These are phyloP conservation scores for Mycena chlorophos DNA, from an alignment of 768 basidiomycete genomes.

Conservation along the genomic window DNA sequence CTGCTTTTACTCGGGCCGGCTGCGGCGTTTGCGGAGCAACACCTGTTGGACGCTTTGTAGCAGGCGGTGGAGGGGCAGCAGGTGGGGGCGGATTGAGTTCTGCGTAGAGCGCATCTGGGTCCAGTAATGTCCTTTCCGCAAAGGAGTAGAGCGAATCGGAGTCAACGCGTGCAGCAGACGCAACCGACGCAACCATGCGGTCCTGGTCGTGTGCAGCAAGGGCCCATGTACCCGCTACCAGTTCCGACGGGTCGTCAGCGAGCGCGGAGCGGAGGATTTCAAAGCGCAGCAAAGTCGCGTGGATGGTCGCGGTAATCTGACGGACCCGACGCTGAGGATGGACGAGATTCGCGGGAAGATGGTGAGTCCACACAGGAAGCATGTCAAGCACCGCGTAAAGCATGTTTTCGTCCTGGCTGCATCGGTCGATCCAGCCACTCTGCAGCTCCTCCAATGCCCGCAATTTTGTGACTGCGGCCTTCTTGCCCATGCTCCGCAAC, in stretches of 20 bases:
- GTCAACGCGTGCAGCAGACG: conserved; percentile 25
- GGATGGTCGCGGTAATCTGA: conserved; percentile 56
- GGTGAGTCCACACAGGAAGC: conserved; percentile 91
- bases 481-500: conserved; percentile 81
- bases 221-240: conserved; percentile 65
- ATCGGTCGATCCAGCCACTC: conserved; percentile 56
- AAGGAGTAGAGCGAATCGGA: conserved; percentile 48
- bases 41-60: conserved; percentile 13
- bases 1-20: conserved; percentile 41
- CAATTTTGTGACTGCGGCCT: conserved; percentile 80
- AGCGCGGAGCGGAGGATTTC: conserved; percentile 46
- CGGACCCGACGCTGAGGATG: conserved; percentile 81
- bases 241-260: conserved; percentile 50
- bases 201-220: conserved; percentile 74
- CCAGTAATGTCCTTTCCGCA: conserved; percentile 53
- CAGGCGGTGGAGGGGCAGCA: conserved; percentile 32
- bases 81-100: conserved; percentile 63
- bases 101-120: conserved; percentile 59
- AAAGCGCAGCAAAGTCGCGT: conserved; percentile 63
- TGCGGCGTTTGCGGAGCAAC: neutral
- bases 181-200: conserved; percentile 52
- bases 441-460: conserved; percentile 86
- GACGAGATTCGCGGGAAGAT: conserved; percentile 77
- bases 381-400: conserved; percentile 52
- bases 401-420: conserved; percentile 42